phyloP scores from a whole-genome alignment of 2,329 filamentous ascomycete species.

The Anisogramma anomala region DNA sequence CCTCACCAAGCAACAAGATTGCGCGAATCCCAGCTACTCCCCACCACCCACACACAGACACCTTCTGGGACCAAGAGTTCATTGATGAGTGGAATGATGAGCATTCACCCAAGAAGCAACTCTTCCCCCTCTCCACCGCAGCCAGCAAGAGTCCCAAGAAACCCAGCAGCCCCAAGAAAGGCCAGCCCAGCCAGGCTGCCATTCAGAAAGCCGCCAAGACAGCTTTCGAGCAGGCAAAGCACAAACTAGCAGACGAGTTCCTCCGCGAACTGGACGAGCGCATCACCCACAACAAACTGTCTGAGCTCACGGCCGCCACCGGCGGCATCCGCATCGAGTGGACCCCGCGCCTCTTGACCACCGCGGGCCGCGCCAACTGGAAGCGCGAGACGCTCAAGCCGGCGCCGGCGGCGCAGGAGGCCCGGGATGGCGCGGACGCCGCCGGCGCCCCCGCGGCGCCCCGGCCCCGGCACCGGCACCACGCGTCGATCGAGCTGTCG shows the following conservation, averaged over 20 bases:
- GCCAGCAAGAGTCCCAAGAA: conserved; percentile 22
- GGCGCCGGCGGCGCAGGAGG: too few relatives aligned
- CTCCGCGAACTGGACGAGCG: conserved; percentile 55
- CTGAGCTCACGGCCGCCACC: conserved; percentile 45
- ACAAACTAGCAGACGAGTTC: conserved; percentile 51
- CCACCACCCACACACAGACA: conserved; percentile 41
- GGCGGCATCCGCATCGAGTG: conserved; percentile 63
- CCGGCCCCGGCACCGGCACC: conserved; percentile 35
- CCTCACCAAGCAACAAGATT: conserved; percentile 25
- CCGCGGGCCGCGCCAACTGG: conserved; percentile 67
- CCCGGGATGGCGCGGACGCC: too few relatives aligned
- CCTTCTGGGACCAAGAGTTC: conserved; percentile 48
- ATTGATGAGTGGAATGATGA: conserved; percentile 55
- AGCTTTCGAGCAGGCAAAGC: conserved; percentile 50
- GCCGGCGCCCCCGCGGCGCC: too few relatives aligned
- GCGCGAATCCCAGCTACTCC: conserved; percentile 41
- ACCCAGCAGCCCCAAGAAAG: conserved; percentile 22
- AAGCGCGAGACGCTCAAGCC: conserved; percentile 43
- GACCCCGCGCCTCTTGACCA: conserved; percentile 69
- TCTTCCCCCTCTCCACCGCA: conserved; percentile 20
- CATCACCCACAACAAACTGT: conserved; percentile 51
- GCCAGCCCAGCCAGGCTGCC: conserved; percentile 18
- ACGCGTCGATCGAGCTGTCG: conserved; percentile 78
- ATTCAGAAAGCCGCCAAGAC: conserved; percentile 37
- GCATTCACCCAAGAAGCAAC: conserved; percentile 37